phyloP scores from a whole-genome alignment of 305 asterid genomes.

The Andrographis paniculata region DNA sequence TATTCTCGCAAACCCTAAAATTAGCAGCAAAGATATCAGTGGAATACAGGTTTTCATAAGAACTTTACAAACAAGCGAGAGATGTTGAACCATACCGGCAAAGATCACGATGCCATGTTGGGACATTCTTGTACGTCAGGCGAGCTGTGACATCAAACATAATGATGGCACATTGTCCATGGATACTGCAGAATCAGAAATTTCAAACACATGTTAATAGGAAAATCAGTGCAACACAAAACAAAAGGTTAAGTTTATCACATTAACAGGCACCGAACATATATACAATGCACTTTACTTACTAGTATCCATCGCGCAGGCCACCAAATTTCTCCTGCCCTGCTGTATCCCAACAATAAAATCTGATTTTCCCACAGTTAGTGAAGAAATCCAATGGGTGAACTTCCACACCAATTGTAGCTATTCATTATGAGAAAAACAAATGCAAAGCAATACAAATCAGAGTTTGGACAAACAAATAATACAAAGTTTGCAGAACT shows the following conservation, averaged over 20 bases:
- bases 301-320: slow-evolving; percentile 87
- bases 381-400: slow-evolving; percentile 82
- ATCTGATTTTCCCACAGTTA: slow-evolving; percentile 68
- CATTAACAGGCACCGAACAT: too few species aligned
- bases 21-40: background rate
- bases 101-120: slow-evolving; percentile 91
- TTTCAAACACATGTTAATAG: background rate
- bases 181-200: slow-evolving; percentile 48
- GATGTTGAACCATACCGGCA: slow-evolving; percentile 36
- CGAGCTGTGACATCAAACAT: slow-evolving; percentile 94
- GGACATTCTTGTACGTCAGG: slow-evolving; percentile 78
- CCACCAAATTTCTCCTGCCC: slow-evolving; percentile 90
- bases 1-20: slow-evolving; percentile 64
- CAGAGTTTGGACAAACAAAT: background rate
- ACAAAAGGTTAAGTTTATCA: background rate
- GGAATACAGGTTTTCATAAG: background rate
- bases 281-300: slow-evolving; percentile 22
- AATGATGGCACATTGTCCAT: slow-evolving; percentile 86
- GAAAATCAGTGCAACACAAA: background rate
- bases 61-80: background rate
- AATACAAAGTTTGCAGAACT: background rate
- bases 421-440: slow-evolving; percentile 18
- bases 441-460: too few species aligned
- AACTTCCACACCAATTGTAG: slow-evolving; percentile 83
- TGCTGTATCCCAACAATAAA: slow-evolving; percentile 91